A percentile compares a stretch with the other conserved stretches of the same genome.
phyloP scores from a whole-genome alignment of 2,329 filamentous ascomycete genomes.

The Xylaria sp. region DNA sequence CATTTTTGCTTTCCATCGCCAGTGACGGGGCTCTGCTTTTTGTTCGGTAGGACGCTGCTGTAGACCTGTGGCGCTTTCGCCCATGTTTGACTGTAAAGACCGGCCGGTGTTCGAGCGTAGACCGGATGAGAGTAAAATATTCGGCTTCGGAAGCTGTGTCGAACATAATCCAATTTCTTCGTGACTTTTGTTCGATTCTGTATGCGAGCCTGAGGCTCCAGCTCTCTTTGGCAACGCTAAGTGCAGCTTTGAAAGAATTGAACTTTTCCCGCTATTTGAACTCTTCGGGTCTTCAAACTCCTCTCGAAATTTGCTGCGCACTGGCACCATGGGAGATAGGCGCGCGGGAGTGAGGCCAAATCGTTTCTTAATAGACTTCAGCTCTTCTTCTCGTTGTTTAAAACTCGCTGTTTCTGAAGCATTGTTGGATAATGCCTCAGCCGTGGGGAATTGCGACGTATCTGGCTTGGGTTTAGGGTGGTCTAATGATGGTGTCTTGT shows the following conservation, averaged over 20 bases:
- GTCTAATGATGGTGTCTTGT: conserved; percentile 37
- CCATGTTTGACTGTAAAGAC: not conserved
- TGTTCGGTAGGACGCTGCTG: conserved; percentile 32
- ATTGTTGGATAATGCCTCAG: conserved; percentile 38
- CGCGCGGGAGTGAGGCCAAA: conserved; percentile 51
- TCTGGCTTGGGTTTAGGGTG: conserved; percentile 17
- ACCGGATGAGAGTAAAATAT: not conserved
- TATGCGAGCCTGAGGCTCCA: conserved; percentile 40
- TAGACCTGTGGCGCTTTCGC: conserved; percentile 24
- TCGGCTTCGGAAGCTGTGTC: conserved; percentile 2
- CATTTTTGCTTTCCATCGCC: conserved; percentile 22
- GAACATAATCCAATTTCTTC: conserved; percentile 1
- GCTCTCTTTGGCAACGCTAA: conserved; percentile 48
- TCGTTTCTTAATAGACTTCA: conserved; percentile 53
- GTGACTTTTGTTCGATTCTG: conserved; percentile 16
- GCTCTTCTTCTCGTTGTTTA: conserved; percentile 52
- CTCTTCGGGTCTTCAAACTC: conserved; percentile 48
- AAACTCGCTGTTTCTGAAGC: conserved; percentile 53
- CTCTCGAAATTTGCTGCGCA: conserved; percentile 55
- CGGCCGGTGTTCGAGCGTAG: not conserved
- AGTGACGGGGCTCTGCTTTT: conserved; percentile 24
- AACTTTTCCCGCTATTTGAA: conserved; percentile 39
- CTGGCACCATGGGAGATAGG: conserved; percentile 44
- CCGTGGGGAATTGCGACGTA: conserved; percentile 25
- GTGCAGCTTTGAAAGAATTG: conserved; percentile 52